These are phyloP conservation scores for Xylariaceae sp. DNA, from an alignment of 2,329 filamentous ascomycete genomes.

Conservation along the genomic window DNA sequence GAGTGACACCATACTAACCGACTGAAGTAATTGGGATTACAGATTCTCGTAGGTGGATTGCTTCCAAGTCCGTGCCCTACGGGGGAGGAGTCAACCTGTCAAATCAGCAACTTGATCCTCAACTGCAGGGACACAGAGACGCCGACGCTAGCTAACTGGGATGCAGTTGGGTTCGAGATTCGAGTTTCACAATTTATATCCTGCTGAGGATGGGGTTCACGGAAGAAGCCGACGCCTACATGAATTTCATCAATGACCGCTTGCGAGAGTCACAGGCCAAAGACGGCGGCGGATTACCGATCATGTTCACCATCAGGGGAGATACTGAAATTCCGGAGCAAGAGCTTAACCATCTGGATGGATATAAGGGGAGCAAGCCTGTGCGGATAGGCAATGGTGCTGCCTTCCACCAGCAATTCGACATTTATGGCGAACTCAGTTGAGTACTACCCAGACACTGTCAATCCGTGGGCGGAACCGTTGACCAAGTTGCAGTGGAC, in stretches of 20 bases:
- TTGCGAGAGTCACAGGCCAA: constrained; percentile 53
- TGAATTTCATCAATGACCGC: constrained; percentile 68
- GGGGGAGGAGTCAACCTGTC: background rate
- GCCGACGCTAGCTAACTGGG: background rate
- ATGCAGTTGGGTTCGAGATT: constrained; percentile 63
- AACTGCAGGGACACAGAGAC: background rate
- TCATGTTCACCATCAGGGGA: constrained; percentile 76
- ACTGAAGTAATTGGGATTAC: constrained; percentile 57
- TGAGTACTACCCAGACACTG: too few relatives aligned
- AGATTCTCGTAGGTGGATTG: constrained; percentile 52
- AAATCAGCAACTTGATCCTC: background rate
- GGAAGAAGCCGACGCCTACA: constrained; percentile 69
- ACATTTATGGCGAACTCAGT: constrained; percentile 73
- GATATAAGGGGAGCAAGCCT: constrained; percentile 62
- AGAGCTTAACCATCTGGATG: constrained; percentile 62
- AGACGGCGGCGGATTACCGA: constrained; percentile 59
- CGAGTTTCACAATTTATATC: constrained; percentile 72
- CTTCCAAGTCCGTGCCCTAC: background rate
- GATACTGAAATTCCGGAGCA: constrained; percentile 66
- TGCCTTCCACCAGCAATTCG: constrained; percentile 68
- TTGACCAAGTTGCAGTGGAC: too few relatives aligned
- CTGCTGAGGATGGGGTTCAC: constrained; percentile 68
- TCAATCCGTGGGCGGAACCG: too few relatives aligned
- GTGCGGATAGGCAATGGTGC: constrained; percentile 73
- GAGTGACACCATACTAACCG: constrained; percentile 6